Evolutionary conservation across 176 grass and related monocot species (phyloP).

Genomic region (Aegilops speltoides): DNA sequence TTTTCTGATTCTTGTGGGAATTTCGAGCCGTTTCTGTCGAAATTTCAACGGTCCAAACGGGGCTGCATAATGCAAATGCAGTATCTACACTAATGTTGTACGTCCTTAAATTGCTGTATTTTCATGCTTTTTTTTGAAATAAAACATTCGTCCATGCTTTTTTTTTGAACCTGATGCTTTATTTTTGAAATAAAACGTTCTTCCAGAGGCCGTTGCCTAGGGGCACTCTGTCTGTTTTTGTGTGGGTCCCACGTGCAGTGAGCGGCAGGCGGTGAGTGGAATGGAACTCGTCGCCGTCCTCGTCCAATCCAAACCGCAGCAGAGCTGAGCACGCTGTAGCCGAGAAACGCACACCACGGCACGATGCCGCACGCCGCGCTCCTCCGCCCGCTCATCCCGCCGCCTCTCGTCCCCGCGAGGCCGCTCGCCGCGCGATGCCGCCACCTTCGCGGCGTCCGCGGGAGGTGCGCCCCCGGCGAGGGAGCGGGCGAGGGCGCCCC

Average conservation of each 20-base stretch:
- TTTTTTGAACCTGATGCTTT: too few relatives aligned
- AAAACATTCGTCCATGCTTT: too few relatives aligned
- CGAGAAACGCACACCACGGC: not conserved
- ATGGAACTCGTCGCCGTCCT: slow-evolving; percentile 6
- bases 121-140: too few relatives aligned
- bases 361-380: slow-evolving; percentile 29
- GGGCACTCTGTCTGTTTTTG: not conserved
- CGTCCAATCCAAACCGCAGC: slow-evolving; percentile 33
- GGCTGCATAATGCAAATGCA: not conserved
- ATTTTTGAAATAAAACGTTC: too few relatives aligned
- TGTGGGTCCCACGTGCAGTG: not conserved
- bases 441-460: not conserved
- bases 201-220: not conserved
- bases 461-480: slow-evolving; percentile 37
- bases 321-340: not conserved
- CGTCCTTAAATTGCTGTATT: too few relatives aligned
- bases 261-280: not conserved
- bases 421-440: not conserved
- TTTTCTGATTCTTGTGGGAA: not conserved
- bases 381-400: slow-evolving; percentile 40
- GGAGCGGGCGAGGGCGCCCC: not conserved
- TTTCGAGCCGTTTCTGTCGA: not conserved
- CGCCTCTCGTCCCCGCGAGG: not conserved
- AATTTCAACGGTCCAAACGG: not conserved
- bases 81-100: not conserved